Evolutionary conservation across 2,329 filamentous ascomycete species (phyloP), one percentile per base, ranked within the genome.

Genomic region (Aureobasidium lini): DNA sequence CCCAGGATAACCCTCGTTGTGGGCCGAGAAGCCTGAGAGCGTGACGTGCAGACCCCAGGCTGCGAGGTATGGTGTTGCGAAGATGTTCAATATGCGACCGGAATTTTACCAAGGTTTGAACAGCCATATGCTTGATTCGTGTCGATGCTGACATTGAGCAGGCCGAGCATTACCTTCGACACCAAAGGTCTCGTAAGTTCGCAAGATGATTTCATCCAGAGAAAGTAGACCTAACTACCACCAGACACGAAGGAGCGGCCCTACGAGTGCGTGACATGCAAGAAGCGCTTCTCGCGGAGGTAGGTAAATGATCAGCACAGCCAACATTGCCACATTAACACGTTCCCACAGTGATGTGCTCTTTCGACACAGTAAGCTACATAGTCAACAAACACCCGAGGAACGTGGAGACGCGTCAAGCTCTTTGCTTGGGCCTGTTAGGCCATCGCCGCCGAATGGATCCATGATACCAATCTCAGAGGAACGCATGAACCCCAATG

Each of bases 271-370:
- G 75, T 72, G 61, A 75, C 78, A 54, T 82, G 79, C 66, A 76
- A 79, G 62, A 81, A 81, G 65, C 75, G 78, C 60, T 82, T 81
- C 65, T 80, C 79, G 18, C 71, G 79, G 69, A 81, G 79, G 79
- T 81, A 66, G 65, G 64, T 48, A 6, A 57, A 64, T 56, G 13
- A 46, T 16, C 13, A 4, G 31, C 7, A 4, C 15, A 56, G 40
- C 4, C 6, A 16, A 15, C 11, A 36, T 8, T 36, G 10, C 40
- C 11, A 5, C 31, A 8, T 37, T 56, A 11, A 44, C 65, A 70
- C 61, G 67, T 59, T 49, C 44, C 16, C 52, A 57, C 64, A 79
- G 76, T 68, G 76, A 79, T 70, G 76, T 80, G 47, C 64, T 80
- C 47, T 79, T 77, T 60, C 75, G 78, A 40, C 78, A 80, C 67